A percentile compares a stretch with the other conserved stretches of the same genome.
phyloP scores from a whole-genome alignment of 2,329 filamentous ascomycete species.

The Chrysoporthe cubensis region DNA sequence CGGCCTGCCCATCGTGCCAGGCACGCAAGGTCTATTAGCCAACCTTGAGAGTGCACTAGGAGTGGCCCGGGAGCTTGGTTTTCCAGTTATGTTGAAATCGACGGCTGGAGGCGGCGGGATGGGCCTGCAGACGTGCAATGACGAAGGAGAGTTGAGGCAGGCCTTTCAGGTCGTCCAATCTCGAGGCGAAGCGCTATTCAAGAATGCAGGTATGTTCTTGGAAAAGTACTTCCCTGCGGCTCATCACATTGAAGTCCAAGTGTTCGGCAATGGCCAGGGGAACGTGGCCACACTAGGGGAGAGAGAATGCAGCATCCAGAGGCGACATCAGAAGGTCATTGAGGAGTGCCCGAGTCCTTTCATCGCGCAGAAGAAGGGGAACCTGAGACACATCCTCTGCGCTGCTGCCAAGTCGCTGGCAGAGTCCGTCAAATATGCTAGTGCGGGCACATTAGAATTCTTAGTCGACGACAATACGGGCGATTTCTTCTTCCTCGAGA shows the following conservation, averaged over 20 bases:
- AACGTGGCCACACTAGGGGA: constrained; percentile 53
- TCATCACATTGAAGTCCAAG: constrained; percentile 71
- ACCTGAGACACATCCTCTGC: too few relatives aligned
- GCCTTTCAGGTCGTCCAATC: constrained; percentile 59
- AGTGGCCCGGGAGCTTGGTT: constrained; percentile 37
- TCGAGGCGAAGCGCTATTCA: constrained; percentile 61
- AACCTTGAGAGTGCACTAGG: constrained; percentile 55
- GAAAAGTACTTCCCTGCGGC: constrained; percentile 64
- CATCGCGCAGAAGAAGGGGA: too few relatives aligned
- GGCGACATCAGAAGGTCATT: constrained; percentile 72
- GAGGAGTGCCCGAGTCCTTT: constrained; percentile 61
- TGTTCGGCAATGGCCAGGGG: constrained; percentile 58
- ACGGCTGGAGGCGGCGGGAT: constrained; percentile 68
- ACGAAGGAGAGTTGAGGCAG: constrained; percentile 53
- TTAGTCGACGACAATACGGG: constrained; percentile 65
- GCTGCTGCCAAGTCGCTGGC: constrained; percentile 43
- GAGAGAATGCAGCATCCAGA: constrained; percentile 69
- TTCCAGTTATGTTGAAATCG: constrained; percentile 56
- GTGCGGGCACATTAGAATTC: constrained; percentile 47
- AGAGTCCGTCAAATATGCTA: constrained; percentile 50
- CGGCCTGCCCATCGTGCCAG: constrained; percentile 45
- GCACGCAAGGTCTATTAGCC: constrained; percentile 31
- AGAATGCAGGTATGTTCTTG: constrained; percentile 64
- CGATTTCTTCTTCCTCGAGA: constrained; percentile 61
- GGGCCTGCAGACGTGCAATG: constrained; percentile 61